Evolutionary conservation across 805 yeast species (phyloP).

Genomic region (Nakazawaea pomicola): DNA sequence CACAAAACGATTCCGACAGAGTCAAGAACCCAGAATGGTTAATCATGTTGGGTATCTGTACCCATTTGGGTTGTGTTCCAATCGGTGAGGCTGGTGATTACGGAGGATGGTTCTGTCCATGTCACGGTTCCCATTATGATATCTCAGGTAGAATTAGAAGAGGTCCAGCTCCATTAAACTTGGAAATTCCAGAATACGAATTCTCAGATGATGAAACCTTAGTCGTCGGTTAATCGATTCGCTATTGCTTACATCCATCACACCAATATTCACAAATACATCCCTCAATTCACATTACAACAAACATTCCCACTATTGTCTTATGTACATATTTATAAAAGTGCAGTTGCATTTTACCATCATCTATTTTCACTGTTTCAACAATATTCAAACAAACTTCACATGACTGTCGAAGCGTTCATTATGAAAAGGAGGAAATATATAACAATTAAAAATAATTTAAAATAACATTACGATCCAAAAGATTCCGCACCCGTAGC

Average conservation of each 20-base stretch:
- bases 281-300: neutral
- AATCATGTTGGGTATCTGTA: conserved; percentile 98
- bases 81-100: conserved; percentile 99
- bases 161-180: conserved; percentile 99
- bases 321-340: too few species aligned
- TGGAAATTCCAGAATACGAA: conserved; percentile 92
- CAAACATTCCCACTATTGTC: too few species aligned
- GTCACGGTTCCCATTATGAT: conserved; percentile 99
- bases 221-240: conserved; percentile 68
- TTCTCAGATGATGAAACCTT: conserved; percentile 77
- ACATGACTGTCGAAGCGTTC: too few species aligned
- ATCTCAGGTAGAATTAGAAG: conserved; percentile 99
- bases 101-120: conserved; percentile 99
- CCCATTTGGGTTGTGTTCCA: conserved; percentile 99
- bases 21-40: conserved; percentile 97
- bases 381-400: too few species aligned
- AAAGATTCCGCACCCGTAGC: neutral
- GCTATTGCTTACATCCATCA: neutral
- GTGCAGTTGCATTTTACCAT: too few species aligned
- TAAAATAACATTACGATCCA: neutral
- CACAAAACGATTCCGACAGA: conserved; percentile 89
- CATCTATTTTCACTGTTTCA: too few species aligned
- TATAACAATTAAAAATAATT: too few species aligned
- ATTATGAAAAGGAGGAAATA: too few species aligned
- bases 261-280: too few species aligned